Evolutionary conservation across 805 yeast species (phyloP).

Genomic region (Priceomyces fermenticarens): DNA sequence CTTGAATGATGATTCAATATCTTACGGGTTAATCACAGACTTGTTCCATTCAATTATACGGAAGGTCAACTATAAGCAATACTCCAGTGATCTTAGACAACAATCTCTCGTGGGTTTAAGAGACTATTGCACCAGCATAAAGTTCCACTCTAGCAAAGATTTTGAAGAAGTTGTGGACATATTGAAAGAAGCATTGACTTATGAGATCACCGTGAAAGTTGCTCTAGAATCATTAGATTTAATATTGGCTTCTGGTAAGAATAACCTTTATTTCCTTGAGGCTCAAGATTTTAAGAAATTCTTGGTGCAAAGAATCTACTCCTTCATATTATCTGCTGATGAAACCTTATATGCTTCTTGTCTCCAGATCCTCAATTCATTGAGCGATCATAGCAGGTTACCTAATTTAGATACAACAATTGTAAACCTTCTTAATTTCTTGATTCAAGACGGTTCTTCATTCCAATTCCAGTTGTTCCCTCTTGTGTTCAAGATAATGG

Average conservation of each 20-base stretch:
- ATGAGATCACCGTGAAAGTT: conserved; percentile 23
- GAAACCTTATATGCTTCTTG: conserved; percentile 21
- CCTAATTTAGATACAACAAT: background rate
- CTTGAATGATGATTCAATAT: conserved; percentile 2
- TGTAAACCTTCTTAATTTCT: conserved; percentile 1
- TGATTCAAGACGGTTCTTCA: conserved; percentile 2
- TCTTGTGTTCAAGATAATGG: conserved; percentile 2
- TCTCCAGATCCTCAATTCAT: conserved; percentile 14
- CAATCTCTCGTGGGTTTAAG: conserved; percentile 22
- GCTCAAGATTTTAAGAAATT: conserved; percentile 11
- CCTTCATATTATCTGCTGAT: conserved; percentile 25
- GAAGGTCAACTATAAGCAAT: conserved; percentile 19
- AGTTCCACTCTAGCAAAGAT: conserved; percentile 8
- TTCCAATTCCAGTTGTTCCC: conserved; percentile 2
- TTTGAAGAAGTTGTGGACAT: conserved; percentile 10
- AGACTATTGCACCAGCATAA: conserved; percentile 13
- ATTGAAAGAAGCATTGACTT: conserved; percentile 20
- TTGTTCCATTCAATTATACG: conserved; percentile 16
- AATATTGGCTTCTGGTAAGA: conserved; percentile 9
- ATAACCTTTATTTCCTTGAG: conserved; percentile 10
- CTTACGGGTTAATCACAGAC: conserved; percentile 2
- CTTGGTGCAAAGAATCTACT: conserved; percentile 16
- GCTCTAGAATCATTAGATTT: conserved; percentile 23
- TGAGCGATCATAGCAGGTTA: conserved; percentile 3
- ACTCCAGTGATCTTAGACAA: conserved; percentile 29